Conservation (phyloP, 441 rosid genomes). For the Populus hybrid region DNA sequence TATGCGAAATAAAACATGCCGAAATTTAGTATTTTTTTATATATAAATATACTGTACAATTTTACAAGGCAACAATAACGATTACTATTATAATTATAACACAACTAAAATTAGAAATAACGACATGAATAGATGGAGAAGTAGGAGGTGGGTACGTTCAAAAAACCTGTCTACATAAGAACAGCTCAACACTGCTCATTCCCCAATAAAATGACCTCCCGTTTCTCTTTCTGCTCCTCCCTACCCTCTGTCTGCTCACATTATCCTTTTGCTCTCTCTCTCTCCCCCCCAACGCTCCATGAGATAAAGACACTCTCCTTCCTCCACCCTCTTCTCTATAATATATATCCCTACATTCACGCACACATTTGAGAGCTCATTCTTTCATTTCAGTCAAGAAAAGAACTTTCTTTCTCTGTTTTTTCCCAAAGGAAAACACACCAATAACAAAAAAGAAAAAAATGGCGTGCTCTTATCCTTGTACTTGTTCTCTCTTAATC, state of each 20-base stretch:
- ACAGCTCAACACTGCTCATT: conserved; percentile 18
- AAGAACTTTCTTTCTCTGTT: not conserved
- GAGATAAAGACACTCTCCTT: not conserved
- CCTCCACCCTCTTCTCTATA: not conserved
- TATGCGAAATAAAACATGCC: not conserved
- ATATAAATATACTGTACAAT: no score
- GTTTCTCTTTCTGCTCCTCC: not conserved
- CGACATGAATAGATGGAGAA: no score
- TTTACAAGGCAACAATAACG: no score
- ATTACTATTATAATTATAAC: no score
- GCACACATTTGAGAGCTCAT: not conserved
- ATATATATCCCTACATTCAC: not conserved
- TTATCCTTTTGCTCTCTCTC: not conserved
- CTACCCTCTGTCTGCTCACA: not conserved
- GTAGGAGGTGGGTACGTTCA: no score
- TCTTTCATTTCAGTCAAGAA: not conserved
- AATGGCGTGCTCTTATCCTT: conserved; percentile 20
- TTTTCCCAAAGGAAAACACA: not conserved
- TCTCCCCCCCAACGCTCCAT: not conserved
- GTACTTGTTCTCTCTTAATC: conserved; percentile 16
- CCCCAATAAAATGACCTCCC: conserved; percentile 12
- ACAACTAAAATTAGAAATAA: no score
- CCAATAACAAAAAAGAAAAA: not conserved
- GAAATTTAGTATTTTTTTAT: not conserved
- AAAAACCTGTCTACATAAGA: conserved; percentile 17